Evolutionary conservation across 768 basidiomycete species (phyloP).

Genomic region (Amanita rubescens): DNA sequence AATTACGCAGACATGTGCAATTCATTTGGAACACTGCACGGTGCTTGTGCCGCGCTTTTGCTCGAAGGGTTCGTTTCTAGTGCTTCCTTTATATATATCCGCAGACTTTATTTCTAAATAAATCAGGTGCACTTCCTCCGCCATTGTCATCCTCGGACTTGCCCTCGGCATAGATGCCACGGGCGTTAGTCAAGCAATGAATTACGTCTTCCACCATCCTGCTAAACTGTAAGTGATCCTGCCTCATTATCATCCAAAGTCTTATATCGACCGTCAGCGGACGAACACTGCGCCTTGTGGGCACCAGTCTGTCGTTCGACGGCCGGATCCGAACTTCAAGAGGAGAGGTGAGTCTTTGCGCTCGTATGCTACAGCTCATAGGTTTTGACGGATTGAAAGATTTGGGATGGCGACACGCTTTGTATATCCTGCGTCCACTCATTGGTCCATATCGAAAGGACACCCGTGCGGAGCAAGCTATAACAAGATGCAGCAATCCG

Average conservation of each 20-base stretch:
- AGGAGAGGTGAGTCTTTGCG: conserved; percentile 31
- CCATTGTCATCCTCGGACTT: conserved; percentile 34
- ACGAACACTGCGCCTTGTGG: conserved; percentile 31
- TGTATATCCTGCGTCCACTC: conserved; percentile 40
- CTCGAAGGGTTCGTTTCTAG: conserved; percentile 39
- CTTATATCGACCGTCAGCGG: conserved; percentile 24
- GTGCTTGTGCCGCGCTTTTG: conserved; percentile 48
- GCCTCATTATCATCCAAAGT: neutral
- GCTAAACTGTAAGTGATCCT: conserved; percentile 22
- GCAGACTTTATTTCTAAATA: neutral
- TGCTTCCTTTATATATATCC: neutral
- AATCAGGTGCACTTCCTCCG: conserved; percentile 35
- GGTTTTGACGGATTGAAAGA: conserved; percentile 21
- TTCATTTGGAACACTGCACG: conserved; percentile 39
- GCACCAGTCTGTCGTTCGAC: conserved; percentile 33
- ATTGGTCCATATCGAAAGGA: conserved; percentile 21
- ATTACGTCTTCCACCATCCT: conserved; percentile 41
- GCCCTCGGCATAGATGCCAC: conserved; percentile 32
- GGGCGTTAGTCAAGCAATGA: conserved; percentile 45
- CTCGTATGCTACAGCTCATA: neutral
- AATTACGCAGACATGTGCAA: conserved; percentile 47
- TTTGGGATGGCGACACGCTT: conserved; percentile 34
- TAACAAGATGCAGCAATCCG: neutral
- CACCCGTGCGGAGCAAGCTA: neutral
- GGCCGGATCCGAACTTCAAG: conserved; percentile 34